These are phyloP conservation scores for Aspergillus sp. DNA, from an alignment of 2,329 filamentous ascomycete species.

Conservation along the genomic window DNA sequence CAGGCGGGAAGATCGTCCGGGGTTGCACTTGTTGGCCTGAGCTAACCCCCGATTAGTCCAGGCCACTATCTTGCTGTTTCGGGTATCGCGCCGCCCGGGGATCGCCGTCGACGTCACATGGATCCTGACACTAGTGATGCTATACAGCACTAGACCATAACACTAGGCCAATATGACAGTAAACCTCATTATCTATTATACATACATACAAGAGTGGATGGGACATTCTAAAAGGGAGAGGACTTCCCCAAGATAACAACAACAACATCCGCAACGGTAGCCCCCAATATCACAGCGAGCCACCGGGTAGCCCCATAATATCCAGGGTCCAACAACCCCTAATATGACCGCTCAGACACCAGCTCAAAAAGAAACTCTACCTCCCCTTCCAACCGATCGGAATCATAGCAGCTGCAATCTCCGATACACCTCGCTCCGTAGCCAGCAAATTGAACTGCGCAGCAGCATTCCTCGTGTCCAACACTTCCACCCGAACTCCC, in stretches of 20 bases:
- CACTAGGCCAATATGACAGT: too few relatives aligned
- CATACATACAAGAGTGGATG: slow-evolving; percentile 23
- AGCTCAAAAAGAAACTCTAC: slow-evolving; percentile 5
- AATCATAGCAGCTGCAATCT: slow-evolving; percentile 84
- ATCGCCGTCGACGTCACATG: slow-evolving; percentile 3
- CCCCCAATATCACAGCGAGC: not conserved
- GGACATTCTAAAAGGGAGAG: not conserved
- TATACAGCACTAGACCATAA: too few relatives aligned
- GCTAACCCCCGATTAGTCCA: not conserved
- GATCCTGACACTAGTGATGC: not conserved
- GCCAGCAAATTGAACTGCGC: slow-evolving; percentile 93
- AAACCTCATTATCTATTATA: slow-evolving; percentile 17
- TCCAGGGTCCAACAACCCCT: not conserved
- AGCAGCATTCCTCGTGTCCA: slow-evolving; percentile 91
- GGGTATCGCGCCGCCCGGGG: slow-evolving; percentile 25
- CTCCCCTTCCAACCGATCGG: slow-evolving; percentile 74
- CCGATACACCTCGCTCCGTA: slow-evolving; percentile 84
- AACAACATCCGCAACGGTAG: not conserved
- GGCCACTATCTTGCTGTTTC: slow-evolving; percentile 3
- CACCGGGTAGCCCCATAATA: not conserved
- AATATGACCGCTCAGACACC: not conserved
- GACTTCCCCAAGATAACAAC: not conserved
- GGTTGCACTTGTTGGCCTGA: not conserved
- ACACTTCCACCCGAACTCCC: slow-evolving; percentile 81
- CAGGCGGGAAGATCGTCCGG: not conserved